Evolutionary conservation across 352 stramenopile genomes (phyloP).

Genomic region (Globisporangium heterothallicum): DNA sequence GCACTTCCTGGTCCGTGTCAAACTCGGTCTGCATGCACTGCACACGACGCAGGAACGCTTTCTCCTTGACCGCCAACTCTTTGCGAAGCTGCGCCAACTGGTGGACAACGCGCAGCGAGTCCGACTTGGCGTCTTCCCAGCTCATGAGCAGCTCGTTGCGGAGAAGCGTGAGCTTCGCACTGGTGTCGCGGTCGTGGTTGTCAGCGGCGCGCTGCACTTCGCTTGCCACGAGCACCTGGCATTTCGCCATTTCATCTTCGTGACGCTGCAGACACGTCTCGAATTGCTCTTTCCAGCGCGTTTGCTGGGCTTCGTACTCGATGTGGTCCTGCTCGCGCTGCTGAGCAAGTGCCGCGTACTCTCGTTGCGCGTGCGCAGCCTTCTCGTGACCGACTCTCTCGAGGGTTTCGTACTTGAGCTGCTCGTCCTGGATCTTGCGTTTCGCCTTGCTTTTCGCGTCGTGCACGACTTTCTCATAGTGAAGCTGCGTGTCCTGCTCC

Average conservation of each 20-base stretch:
- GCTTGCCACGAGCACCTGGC: conserved; percentile 13
- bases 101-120: neutral
- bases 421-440: conserved; percentile 21
- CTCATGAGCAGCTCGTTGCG: conserved; percentile 31
- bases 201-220: conserved; percentile 16
- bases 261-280: conserved; percentile 36
- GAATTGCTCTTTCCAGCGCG: conserved; percentile 26
- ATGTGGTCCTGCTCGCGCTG: conserved; percentile 15
- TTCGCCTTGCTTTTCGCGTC: conserved; percentile 22
- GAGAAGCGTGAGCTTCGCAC: conserved; percentile 13
- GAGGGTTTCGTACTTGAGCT: conserved; percentile 8
- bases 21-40: conserved; percentile 9
- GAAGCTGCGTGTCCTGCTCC: conserved; percentile 44
- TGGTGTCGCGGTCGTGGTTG: neutral
- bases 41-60: conserved; percentile 14
- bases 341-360: conserved; percentile 14
- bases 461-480: conserved; percentile 50
- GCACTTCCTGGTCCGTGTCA: conserved; percentile 16
- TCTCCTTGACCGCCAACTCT: conserved; percentile 17
- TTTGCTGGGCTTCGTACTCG: conserved; percentile 19
- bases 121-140: conserved; percentile 31
- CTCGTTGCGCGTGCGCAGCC: neutral
- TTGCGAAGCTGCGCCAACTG: conserved; percentile 10
- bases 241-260: conserved; percentile 38
- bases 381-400: neutral